phyloP scores from a whole-genome alignment of 179 eudicot species.

The Gypsophila paniculata region DNA sequence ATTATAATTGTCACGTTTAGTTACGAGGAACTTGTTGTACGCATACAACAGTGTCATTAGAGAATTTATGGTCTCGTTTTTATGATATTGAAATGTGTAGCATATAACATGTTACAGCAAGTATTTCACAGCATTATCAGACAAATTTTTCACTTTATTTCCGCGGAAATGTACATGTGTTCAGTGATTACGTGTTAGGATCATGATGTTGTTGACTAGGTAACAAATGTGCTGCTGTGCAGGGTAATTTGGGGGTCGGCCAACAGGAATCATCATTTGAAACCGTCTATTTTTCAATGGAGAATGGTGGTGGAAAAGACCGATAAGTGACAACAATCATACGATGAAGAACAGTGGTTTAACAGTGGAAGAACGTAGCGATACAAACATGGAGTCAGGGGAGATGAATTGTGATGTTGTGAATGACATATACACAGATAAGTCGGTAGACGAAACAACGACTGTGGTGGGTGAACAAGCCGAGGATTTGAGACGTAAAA shows the following conservation, averaged over 20 bases:
- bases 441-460: neutral
- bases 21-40: no score
- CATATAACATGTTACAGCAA: no score
- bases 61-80: no score
- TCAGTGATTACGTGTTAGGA: no score
- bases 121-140: neutral
- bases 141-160: no score
- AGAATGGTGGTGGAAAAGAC: slow-evolving; percentile 16
- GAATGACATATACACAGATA: neutral
- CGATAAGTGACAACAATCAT: neutral
- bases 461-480: neutral
- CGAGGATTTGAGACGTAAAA: neutral
- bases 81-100: no score
- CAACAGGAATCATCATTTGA: neutral
- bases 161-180: no score
- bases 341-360: neutral
- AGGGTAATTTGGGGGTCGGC: neutral
- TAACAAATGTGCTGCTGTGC: no score
- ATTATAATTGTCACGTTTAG: no score
- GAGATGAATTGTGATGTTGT: neutral
- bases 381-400: neutral
- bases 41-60: no score
- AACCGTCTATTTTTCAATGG: neutral
- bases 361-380: neutral
- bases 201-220: no score